A percentile compares a stretch with the other conserved stretches of the same genome.
These are phyloP conservation scores for Dittrichia graveolens DNA, from an alignment of 129 eudicot species.

Conservation along the genomic window DNA sequence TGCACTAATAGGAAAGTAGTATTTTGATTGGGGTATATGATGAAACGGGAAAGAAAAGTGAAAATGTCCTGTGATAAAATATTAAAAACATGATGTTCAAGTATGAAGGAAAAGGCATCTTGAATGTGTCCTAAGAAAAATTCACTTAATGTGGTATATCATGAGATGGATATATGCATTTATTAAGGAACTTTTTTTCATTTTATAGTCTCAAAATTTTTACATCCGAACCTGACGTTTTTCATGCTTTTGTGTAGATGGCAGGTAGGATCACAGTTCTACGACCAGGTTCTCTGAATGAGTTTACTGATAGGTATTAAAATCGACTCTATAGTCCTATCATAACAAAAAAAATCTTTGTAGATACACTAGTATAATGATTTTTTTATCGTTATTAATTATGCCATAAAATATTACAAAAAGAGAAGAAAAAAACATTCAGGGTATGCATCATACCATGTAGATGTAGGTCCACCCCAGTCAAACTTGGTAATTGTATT, in stretches of 20 bases:
- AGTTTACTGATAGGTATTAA: constrained; percentile 74
- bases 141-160: not conserved
- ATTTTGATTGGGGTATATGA: not conserved
- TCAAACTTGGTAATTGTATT: too few relatives aligned
- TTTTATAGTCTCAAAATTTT: not conserved
- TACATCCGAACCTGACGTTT: not conserved
- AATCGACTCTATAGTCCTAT: not conserved
- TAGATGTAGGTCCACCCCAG: not conserved
- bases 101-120: not conserved
- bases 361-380: too few relatives aligned
- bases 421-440: not conserved
- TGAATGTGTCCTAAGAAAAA: not conserved
- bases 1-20: not conserved
- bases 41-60: not conserved
- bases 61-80: not conserved
- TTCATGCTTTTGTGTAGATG: constrained; percentile 52
- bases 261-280: constrained; percentile 88
- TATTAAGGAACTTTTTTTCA: not conserved
- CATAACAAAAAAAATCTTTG: too few relatives aligned
- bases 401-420: not conserved
- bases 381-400: too few relatives aligned
- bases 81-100: not conserved
- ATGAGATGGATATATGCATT: not conserved
- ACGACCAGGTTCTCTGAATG: constrained; percentile 70
- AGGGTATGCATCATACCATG: too few relatives aligned